phyloP scores from a whole-genome alignment of 176 grass and related monocot genomes.

The Carex myosuroides region DNA sequence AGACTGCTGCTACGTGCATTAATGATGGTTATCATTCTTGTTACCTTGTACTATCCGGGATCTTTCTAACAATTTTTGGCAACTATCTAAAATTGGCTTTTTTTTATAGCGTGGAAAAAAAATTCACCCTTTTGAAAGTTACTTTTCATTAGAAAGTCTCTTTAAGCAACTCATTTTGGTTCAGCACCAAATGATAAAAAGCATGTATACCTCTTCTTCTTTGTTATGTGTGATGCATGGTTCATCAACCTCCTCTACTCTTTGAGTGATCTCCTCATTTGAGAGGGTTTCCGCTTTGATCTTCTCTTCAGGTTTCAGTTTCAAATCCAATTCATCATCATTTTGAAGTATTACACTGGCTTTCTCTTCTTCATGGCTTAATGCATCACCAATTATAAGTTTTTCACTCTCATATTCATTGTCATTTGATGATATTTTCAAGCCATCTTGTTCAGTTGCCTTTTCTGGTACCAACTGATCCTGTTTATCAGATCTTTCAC shows the following conservation, averaged over 20 bases:
- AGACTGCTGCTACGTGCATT: background rate
- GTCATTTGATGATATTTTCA: background rate
- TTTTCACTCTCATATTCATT: constrained; percentile 10
- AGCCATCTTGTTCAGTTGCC: background rate
- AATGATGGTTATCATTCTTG: background rate
- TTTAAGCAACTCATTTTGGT: no score
- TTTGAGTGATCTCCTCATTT: background rate
- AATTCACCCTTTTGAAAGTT: no score
- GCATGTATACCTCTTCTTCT: background rate
- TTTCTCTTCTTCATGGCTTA: background rate
- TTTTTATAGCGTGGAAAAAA: background rate
- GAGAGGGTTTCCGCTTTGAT: background rate
- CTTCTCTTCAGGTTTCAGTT: background rate
- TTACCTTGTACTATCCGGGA: no score
- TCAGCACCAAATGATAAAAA: no score
- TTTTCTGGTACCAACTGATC: background rate
- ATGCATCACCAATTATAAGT: background rate
- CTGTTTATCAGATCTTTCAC: background rate
- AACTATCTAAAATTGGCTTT: background rate
- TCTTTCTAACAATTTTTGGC: background rate
- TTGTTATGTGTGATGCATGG: background rate
- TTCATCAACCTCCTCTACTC: background rate
- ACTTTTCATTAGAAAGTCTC: no score
- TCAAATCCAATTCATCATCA: background rate
- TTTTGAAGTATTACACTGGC: background rate